A percentile compares a stretch with the other conserved stretches of the same genome.
Conservation (phyloP, 306 rosid genomes). For the Glycyrrhiza uralensis region DNA sequence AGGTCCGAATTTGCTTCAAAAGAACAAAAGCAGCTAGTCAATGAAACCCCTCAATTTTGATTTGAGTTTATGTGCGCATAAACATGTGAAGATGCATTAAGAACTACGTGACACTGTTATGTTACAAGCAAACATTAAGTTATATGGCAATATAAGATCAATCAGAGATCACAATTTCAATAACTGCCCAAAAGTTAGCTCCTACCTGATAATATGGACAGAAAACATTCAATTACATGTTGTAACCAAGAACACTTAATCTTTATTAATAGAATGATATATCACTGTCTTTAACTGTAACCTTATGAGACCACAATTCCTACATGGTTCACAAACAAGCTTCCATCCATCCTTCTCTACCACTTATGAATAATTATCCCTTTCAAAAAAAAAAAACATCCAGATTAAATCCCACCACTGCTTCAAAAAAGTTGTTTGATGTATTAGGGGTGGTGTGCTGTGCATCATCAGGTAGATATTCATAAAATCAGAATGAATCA, state of each 20-base stretch:
- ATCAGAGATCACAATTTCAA: background rate
- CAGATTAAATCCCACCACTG: background rate
- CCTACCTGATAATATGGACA: background rate
- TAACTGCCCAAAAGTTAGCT: background rate
- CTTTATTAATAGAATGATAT: background rate
- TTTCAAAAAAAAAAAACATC: background rate
- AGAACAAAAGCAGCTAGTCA: conserved; percentile 24
- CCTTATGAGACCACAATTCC: background rate
- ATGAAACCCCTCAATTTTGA: conserved; percentile 10
- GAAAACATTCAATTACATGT: background rate
- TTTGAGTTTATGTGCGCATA: background rate
- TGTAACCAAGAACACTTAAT: background rate
- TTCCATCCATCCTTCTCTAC: background rate
- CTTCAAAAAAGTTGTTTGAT: background rate
- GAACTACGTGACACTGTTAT: background rate
- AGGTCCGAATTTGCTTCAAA: conserved; percentile 85
- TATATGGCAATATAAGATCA: background rate
- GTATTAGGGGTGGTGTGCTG: background rate
- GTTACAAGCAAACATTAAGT: background rate
- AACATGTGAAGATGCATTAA: background rate
- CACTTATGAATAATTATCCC: background rate
- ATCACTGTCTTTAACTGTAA: background rate
- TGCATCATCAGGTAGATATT: background rate
- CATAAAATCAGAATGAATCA: conserved; percentile 2
- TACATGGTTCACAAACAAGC: background rate